These are phyloP conservation scores for Colletotrichum noveboracense DNA, from an alignment of 2,329 filamentous ascomycete genomes.

Conservation along the genomic window DNA sequence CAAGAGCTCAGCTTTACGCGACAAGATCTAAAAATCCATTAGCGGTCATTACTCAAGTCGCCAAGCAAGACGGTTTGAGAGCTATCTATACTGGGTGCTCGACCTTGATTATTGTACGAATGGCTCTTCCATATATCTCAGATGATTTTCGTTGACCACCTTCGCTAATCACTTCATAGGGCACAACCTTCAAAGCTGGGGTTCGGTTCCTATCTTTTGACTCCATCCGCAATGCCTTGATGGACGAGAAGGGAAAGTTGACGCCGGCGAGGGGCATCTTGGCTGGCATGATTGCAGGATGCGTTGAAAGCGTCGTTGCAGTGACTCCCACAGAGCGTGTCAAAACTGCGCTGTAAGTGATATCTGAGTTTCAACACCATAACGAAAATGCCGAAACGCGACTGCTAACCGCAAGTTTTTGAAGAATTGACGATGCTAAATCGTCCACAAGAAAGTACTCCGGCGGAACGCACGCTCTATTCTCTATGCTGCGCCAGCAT, in stretches of 20 bases:
- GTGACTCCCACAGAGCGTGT: conserved; percentile 73
- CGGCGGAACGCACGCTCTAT: conserved; percentile 35
- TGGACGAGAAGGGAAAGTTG: conserved; percentile 61
- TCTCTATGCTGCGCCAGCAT: conserved; percentile 39
- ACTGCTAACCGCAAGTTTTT: not conserved
- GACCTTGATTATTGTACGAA: conserved; percentile 53
- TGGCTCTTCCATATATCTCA: not conserved
- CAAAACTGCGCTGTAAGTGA: conserved; percentile 63
- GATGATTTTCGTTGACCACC: not conserved
- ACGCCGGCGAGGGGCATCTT: conserved; percentile 62
- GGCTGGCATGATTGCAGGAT: conserved; percentile 68
- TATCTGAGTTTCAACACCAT: not conserved
- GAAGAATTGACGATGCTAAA: conserved; percentile 40
- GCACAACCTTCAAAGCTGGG: conserved; percentile 68
- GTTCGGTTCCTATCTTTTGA: conserved; percentile 72
- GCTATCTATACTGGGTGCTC: conserved; percentile 69
- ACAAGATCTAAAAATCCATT: conserved; percentile 58
- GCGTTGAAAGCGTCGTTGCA: conserved; percentile 65
- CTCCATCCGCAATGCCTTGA: conserved; percentile 62
- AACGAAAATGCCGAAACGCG: not conserved
- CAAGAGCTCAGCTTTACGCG: conserved; percentile 60
- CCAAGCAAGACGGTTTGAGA: conserved; percentile 58
- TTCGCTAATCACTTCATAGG: conserved; percentile 28
- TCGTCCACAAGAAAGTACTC: conserved; percentile 30
- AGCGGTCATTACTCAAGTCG: conserved; percentile 57